Evolutionary conservation across 2,329 filamentous ascomycete species (phyloP), one percentile per base, ranked within the genome.

Genomic region (Neofusicoccum parvum): DNA sequence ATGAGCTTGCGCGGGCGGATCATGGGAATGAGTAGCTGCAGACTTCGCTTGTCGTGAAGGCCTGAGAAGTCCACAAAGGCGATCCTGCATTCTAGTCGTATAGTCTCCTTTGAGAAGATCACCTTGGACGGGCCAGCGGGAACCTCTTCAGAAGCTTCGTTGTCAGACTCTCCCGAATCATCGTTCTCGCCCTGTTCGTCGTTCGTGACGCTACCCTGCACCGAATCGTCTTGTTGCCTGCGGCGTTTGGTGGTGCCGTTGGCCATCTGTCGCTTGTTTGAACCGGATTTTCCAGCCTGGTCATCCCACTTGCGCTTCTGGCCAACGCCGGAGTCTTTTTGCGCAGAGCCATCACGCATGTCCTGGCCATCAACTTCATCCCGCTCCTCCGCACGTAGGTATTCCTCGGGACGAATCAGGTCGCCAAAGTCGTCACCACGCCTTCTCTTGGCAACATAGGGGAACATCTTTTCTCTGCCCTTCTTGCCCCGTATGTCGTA

Each of bases 281-380:
- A 79, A 51, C 76, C 70, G n/a, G 67, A 79, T 54, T 76, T 79
- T 36, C 73, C 74, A 56, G 72, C 74, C 45, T 76, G 76, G 67
- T 96, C 92, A 69, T 94, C 92, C 92, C 94, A 98, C 77, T 92
- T 96, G 67, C 95, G 87, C 80, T 99, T 99, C 81, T 94, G 94
- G 17, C 94, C 95, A 20, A 97, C 85, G 11, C 78, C 73, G 49
- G 79, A 75, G 65, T 81, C 77, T 65, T 78, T 77, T 70, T 79
- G 79, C 51, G 84, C 39, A 15, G 79, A 72, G 39, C 85, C 82
- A 20, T 80, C 78, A 41, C 82, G 82, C 65, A 87, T 80, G 56
- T 89, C 88, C 60, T 89, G 86, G 12, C 86, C 87, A 46, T 92
- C 90, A 17, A 87, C 84, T 66, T 90, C 88, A 70, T 96, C 92